These are phyloP conservation scores for Alternaria alternata DNA, from an alignment of 2,329 filamentous ascomycete species.

Conservation along the genomic window DNA sequence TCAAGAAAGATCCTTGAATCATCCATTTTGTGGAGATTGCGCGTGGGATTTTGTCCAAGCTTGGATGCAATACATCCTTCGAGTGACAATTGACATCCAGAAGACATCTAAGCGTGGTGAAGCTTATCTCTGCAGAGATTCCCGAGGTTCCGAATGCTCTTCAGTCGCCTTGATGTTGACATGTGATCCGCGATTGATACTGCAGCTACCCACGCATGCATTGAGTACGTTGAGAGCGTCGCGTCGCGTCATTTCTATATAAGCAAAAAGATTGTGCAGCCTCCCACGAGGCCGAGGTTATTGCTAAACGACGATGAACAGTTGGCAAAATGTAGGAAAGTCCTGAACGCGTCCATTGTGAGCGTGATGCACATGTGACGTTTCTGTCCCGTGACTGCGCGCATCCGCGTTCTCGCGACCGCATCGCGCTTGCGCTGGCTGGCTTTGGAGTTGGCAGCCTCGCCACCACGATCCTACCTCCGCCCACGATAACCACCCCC, in stretches of 20 bases:
- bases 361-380: not conserved
- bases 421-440: not conserved
- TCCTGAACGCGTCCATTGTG: not conserved
- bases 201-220: not conserved
- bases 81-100: not conserved
- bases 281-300: not conserved
- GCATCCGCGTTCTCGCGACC: slow-evolving; percentile 20
- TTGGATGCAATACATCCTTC: not conserved
- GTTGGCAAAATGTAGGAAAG: not conserved
- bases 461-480: slow-evolving; percentile 12
- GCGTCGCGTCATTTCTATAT: not conserved
- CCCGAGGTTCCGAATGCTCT: not conserved
- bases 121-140: not conserved
- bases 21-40: slow-evolving; percentile 6
- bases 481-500: not conserved
- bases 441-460: not conserved
- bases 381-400: slow-evolving; percentile 21
- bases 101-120: not conserved
- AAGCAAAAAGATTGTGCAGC: not conserved
- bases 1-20: not conserved
- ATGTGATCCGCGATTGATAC: not conserved
- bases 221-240: not conserved
- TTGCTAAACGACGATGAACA: not conserved
- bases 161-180: not conserved
- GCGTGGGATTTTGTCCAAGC: not conserved